Percentiles rank a stretch among this genome's conserved stretches.
phyloP scores from a whole-genome alignment of 768 basidiomycete genomes.

The Russula abietina region DNA sequence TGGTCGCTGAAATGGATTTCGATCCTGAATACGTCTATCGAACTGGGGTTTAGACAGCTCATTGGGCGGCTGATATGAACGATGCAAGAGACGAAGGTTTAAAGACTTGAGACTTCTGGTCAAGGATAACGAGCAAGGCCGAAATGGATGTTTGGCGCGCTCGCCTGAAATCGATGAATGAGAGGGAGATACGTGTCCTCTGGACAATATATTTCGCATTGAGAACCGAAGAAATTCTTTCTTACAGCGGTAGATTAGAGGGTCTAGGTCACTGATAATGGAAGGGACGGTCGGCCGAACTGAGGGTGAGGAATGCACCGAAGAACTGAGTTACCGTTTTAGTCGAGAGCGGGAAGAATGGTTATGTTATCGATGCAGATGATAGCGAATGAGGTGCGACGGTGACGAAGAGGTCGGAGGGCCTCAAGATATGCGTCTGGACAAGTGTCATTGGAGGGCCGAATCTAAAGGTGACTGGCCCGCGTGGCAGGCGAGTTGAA shows the following conservation, averaged over 20 bases:
- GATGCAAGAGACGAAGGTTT: background rate
- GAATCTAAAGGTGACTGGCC: background rate
- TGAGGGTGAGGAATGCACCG: background rate
- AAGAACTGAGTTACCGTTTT: constrained; percentile 10
- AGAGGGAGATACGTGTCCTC: constrained; percentile 3
- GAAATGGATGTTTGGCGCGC: background rate
- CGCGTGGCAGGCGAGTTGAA: background rate
- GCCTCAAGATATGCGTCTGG: background rate
- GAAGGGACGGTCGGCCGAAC: constrained; percentile 15
- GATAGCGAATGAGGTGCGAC: background rate
- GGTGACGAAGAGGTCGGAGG: background rate
- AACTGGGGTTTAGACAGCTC: background rate
- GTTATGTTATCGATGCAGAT: constrained; percentile 12
- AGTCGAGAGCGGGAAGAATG: constrained; percentile 8
- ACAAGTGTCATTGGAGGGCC: background rate
- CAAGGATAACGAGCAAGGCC: background rate
- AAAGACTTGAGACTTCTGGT: background rate
- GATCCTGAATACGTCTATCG: background rate
- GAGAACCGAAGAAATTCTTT: constrained; percentile 13
- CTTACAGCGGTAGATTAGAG: background rate
- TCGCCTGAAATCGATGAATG: constrained; percentile 4
- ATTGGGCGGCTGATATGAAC: background rate
- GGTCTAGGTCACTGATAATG: constrained; percentile 4
- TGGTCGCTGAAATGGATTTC: background rate
- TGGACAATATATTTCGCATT: background rate